phyloP scores from a whole-genome alignment of 2,329 filamentous ascomycete species.

The Pseudocercospora fijiensis region DNA sequence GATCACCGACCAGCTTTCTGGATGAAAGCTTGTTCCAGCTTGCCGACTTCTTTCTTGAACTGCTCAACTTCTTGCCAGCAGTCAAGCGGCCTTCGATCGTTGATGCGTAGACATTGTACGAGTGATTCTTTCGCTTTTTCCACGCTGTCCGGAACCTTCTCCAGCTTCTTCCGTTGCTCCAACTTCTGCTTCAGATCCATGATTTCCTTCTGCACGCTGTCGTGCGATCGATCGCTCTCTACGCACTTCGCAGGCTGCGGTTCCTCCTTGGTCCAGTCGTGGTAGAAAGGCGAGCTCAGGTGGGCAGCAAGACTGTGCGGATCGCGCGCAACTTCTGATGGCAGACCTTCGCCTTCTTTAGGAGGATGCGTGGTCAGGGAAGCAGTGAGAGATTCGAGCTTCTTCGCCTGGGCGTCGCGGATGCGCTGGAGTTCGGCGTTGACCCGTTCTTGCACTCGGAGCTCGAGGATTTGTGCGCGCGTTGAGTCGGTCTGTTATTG shows the following conservation, averaged over 20 bases:
- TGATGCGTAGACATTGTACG: slow-evolving; percentile 74
- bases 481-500: slow-evolving; percentile 75
- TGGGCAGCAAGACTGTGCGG: slow-evolving; percentile 35
- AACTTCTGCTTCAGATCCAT: slow-evolving; percentile 54
- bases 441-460: slow-evolving; percentile 85
- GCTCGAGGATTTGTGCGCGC: slow-evolving; percentile 77
- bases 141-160: slow-evolving; percentile 67
- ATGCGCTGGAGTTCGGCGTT: slow-evolving; percentile 80
- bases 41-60: slow-evolving; percentile 86
- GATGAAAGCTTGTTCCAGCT: slow-evolving; percentile 83
- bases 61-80: slow-evolving; percentile 91
- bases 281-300: slow-evolving; percentile 39
- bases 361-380: slow-evolving; percentile 45
- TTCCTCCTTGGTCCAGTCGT: slow-evolving; percentile 37
- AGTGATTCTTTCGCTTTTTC: slow-evolving; percentile 74
- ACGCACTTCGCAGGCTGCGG: slow-evolving; percentile 44
- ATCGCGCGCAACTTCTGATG: slow-evolving; percentile 17
- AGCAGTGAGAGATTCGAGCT: slow-evolving; percentile 66
- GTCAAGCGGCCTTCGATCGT: slow-evolving; percentile 85
- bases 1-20: slow-evolving; percentile 64
- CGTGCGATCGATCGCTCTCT: slow-evolving; percentile 48
- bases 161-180: slow-evolving; percentile 56
- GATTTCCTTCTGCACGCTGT: slow-evolving; percentile 58
- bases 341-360: slow-evolving; percentile 36
- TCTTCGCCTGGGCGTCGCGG: slow-evolving; percentile 66